Base-by-base conservation (phyloP, 495 filamentous ascomycete genomes). In the Aspergillus affinis region DNA sequence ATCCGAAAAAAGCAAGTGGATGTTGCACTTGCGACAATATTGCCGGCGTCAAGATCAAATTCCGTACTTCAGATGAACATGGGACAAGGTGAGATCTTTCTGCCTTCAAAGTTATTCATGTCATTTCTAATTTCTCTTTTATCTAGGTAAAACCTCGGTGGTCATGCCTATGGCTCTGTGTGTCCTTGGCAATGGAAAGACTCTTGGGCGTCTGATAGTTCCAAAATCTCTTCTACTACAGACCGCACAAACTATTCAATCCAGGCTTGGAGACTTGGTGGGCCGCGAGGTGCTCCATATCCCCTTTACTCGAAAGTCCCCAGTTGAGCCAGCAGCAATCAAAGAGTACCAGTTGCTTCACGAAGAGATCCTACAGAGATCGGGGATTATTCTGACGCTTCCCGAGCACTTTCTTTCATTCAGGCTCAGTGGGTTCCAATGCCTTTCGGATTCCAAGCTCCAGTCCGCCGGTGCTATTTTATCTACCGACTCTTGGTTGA, bases 381-480 rank as follows among this genome's bases (percentile, higher is more conserved):
- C 81, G 0, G 85, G 83, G 0, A 71, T 90, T 29, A 71, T 91
- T 4, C 60, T 91, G 0, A 66, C 82, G 1, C 82, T 87, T 21
- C 89, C 89, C 0, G 88, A 92, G 65, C 88, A 90, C 61, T 63
- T 89, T 0, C 75, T 90, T 0, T 90, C 88, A 0, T 90, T 90
- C 65, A 78, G 86, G 60, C 73, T 91, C 13, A 86, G 85, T 76
- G 86, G 83, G 0, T 67, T 88, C 3, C 86, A 92, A 52, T 66
- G 67, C 15, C 67, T 76, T 2, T 65, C 72, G 26, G 66, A 68
- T 52, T 21, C 26, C 60, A 19, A 30, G 5, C 0, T 52, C 27
- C 13, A 53, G 17, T 52, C 61, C 0, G 36, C 46, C 1, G 4
- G 18, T 7, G 54, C 51, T 23, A 46, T 64, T 8, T 19, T 29